Percentiles rank a stretch among this genome's conserved stretches.
Evolutionary conservation across 495 filamentous ascomycete species (phyloP).

Genomic region (Saxophila tyrrhenica): DNA sequence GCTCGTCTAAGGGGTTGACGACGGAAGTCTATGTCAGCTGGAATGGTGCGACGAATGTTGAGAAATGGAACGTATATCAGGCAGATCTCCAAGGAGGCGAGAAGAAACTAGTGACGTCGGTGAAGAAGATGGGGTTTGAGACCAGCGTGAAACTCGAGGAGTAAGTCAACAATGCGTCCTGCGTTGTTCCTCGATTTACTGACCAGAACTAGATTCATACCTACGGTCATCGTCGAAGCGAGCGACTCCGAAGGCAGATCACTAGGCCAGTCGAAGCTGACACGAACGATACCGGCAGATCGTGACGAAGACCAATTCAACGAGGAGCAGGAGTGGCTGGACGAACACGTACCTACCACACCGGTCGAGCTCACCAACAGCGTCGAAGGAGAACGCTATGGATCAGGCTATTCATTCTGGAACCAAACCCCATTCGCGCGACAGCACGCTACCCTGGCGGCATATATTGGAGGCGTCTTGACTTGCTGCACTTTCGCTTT

Average conservation of each 20-base stretch:
- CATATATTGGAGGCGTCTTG: not conserved
- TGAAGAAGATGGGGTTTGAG: not conserved
- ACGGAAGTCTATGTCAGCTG: not conserved
- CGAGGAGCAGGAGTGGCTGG: not conserved
- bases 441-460: not conserved
- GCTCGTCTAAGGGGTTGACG: not conserved
- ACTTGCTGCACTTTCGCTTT: not conserved
- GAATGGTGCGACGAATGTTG: not conserved
- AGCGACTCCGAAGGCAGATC: not conserved
- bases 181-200: not conserved
- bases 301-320: not conserved
- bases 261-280: not conserved
- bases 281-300: not conserved
- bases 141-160: not conserved
- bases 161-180: not conserved
- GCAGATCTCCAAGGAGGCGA: not conserved
- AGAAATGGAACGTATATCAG: not conserved
- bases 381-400: not conserved
- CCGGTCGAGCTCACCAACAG: not conserved
- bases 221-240: not conserved
- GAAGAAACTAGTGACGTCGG: not conserved
- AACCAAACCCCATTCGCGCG: not conserved
- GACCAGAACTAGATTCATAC: not conserved
- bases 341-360: not conserved
- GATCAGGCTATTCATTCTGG: not conserved